Evolutionary conservation across 257 asterid species (phyloP), one percentile per base, ranked within the genome.

Genomic region (Salvia miltiorrhiza): DNA sequence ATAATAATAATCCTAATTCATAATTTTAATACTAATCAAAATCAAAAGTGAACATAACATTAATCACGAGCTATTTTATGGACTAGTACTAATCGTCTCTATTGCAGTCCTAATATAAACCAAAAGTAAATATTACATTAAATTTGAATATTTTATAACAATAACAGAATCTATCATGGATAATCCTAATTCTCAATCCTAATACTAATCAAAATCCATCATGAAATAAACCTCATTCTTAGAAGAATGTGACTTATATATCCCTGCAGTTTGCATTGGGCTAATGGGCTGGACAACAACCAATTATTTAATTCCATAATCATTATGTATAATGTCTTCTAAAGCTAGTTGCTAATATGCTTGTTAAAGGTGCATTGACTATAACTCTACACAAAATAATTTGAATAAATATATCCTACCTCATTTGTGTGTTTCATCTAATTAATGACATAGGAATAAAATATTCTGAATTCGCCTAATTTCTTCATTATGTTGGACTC

Each of bases 301-400:
- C 44, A 8, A 16, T 10, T 64, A 8, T 28, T n/a, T 16, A 17
- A 21, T 9, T 17, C 21, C 33, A 6, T n/a, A 48, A 57, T 13
- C 32, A 32, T 57, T n/a, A n/a, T 4, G 4, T 35, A n/a, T 64
- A 64, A 64, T 44, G 5, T 64, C 16, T 64, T 26, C 70, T 26
- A 9, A 17, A 7, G 47, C 45, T n/a, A 45, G 56, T 44, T 8
- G 43, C 57, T 26, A 6, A 9, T 48, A 47, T 30, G 60, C 60
- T 21, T 65, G 26, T 32, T 49, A 26, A 65, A 30, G 73, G 44
- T 55, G 28, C 56, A 53, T 39, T 54, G 63, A 13, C 72, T 37
- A 20, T 37, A 14, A 26, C 14, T 35, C 26, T 26, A 4, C 37
- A 37, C 16, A 23, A 24, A 54, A 26, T 24, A 55, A 9, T 24